Conservation (phyloP, 2,329 filamentous ascomycete genomes). For the Fusarium sp. region DNA sequence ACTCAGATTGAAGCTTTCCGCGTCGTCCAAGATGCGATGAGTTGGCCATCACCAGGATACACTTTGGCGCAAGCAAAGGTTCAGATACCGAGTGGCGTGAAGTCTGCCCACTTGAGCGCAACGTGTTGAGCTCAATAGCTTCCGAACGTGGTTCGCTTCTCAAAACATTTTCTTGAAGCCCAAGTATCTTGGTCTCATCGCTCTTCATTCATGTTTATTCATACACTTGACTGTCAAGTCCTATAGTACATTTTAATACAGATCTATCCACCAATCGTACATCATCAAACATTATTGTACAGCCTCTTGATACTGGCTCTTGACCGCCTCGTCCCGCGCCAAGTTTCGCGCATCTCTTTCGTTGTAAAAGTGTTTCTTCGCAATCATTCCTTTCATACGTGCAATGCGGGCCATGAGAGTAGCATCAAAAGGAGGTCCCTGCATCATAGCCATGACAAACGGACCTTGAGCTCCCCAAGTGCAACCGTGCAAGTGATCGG, state of each 20-base stretch:
- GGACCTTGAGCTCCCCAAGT: constrained; percentile 52
- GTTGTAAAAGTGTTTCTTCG: constrained; percentile 9
- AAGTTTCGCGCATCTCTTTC: not conserved
- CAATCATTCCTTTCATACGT: constrained; percentile 4
- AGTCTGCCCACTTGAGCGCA: too few species aligned
- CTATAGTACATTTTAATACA: constrained; percentile 11
- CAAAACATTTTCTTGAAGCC: too few species aligned
- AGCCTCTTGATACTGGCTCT: not conserved
- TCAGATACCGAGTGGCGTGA: too few species aligned
- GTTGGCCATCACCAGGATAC: too few species aligned
- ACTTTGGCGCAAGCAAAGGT: too few species aligned
- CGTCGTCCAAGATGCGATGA: not conserved
- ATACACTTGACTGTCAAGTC: not conserved
- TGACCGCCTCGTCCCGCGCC: not conserved
- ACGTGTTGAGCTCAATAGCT: too few species aligned
- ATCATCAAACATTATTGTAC: constrained; percentile 1
- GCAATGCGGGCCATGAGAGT: constrained; percentile 41
- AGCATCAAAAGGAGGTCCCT: constrained; percentile 51
- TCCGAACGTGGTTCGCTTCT: too few species aligned
- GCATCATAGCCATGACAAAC: constrained; percentile 55
- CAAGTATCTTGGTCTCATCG: not conserved
- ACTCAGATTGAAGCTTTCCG: not conserved
- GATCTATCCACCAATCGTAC: not conserved
- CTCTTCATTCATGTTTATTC: not conserved
- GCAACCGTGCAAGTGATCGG: constrained; percentile 50